Evolutionary conservation across 202 grass and related monocot species (phyloP), one percentile per base, ranked within the genome.

Genomic region (Setaria viridis): DNA sequence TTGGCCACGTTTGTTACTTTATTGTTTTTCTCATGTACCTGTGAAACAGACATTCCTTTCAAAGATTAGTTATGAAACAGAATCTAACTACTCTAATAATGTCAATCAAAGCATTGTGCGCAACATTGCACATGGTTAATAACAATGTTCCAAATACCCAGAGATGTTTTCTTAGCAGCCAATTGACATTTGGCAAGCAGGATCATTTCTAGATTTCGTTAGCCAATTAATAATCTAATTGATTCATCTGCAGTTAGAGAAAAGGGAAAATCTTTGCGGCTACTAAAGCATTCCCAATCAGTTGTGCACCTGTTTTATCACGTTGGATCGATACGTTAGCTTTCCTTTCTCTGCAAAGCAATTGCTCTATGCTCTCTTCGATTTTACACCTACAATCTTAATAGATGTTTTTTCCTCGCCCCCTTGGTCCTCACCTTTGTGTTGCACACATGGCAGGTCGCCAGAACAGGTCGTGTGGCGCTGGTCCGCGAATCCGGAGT

Each of bases 381-480:
- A 49, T 47, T 46, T 86, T 41, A 41, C 42, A 79, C 56, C 5
- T 21, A 66, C 11, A 56, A 77, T 45, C 72, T 33, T 62, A 47
- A 15, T 1, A 0, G 15, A 60, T 53, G 16, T 3, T 48, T 62
- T 56, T 47, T 78, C 12, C 0, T 17, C 12, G 0, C 50, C 12
- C 73, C 33, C 7, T 82, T 1, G 9, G 47, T 81, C 57, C 9
- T 93, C n/a, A 39, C 66, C 62, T 15, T 49, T 30, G 2, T 76
- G 17, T 72, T 70, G 20, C 57, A 83, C 4, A 4, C 46, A 9
- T 91, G 6, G 32, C 84, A 99, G 97, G 97, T 99, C 3, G 97
- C 97, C 17, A 83, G 97, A 88, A 99, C 97, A 9, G 97, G 97
- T 9, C 78, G 97, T 19, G 77, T 94, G 67, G 97, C 93, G 7